These are phyloP conservation scores for Metschnikowia lochheadii DNA, from an alignment of 805 yeast genomes.

Conservation along the genomic window DNA sequence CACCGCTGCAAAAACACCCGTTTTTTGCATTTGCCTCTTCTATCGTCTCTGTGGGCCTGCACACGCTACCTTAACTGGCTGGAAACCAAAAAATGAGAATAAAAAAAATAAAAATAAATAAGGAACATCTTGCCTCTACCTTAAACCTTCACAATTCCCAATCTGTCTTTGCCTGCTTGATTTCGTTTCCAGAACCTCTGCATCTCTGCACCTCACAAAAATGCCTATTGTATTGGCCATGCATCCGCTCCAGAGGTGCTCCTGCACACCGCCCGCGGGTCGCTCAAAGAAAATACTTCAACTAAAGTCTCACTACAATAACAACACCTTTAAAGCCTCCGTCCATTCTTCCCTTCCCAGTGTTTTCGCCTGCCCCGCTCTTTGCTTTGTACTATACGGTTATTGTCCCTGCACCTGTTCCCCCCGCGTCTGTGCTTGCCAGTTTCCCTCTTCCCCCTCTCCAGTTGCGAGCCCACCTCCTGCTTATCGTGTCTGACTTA, in stretches of 20 bases:
- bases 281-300: slow-evolving; percentile 1
- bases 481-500: neutral
- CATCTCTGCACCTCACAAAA: neutral
- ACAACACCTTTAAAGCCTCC: neutral
- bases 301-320: slow-evolving; percentile 1
- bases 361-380: neutral
- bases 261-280: slow-evolving; percentile 2
- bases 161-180: neutral
- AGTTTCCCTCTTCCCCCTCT: too few species aligned
- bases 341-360: neutral
- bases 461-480: neutral
- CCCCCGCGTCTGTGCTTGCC: neutral
- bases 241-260: neutral
- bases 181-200: neutral
- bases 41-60: too few species aligned
- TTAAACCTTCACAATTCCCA: neutral
- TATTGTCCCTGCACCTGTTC: neutral
- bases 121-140: too few species aligned
- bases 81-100: too few species aligned
- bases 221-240: neutral
- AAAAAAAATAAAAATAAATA: too few species aligned
- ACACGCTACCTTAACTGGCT: too few species aligned
- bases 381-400: neutral
- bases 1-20: too few species aligned
- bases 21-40: too few species aligned